phyloP scores from a whole-genome alignment of 257 asterid species.

The Penstemon eatonii region DNA sequence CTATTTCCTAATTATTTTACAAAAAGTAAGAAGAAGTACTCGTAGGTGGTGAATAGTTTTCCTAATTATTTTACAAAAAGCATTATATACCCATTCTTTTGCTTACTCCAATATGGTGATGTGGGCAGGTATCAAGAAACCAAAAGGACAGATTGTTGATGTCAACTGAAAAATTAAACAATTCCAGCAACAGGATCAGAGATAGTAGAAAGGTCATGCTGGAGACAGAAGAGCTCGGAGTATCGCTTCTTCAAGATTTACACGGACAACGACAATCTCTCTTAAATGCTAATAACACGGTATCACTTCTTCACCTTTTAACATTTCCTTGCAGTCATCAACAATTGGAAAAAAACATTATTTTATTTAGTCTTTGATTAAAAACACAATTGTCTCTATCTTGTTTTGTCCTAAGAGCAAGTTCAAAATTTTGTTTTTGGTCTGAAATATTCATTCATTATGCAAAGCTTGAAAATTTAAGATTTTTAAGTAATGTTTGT shows the following conservation, averaged over 20 bases:
- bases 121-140: conserved; percentile 64
- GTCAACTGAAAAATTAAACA: conserved; percentile 63
- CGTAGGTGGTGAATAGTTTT: neutral
- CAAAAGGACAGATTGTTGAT: conserved; percentile 62
- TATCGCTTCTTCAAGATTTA: conserved; percentile 81
- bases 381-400: too few relatives aligned
- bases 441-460: neutral
- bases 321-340: neutral
- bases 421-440: neutral
- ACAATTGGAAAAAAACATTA: too few relatives aligned
- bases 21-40: neutral
- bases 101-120: neutral
- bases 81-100: too few relatives aligned
- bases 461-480: neutral
- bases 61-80: neutral
- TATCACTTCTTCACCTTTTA: conserved; percentile 27
- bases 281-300: conserved; percentile 65
- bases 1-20: neutral
- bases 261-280: conserved; percentile 82
- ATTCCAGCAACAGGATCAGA: conserved; percentile 63
- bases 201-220: conserved; percentile 80
- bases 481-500: neutral
- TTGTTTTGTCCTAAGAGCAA: neutral
- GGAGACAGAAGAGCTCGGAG: conserved; percentile 93
- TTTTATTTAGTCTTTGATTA: too few relatives aligned